These are phyloP conservation scores for Clitopilus passeckerianus DNA, from an alignment of 768 basidiomycete species.

Conservation along the genomic window DNA sequence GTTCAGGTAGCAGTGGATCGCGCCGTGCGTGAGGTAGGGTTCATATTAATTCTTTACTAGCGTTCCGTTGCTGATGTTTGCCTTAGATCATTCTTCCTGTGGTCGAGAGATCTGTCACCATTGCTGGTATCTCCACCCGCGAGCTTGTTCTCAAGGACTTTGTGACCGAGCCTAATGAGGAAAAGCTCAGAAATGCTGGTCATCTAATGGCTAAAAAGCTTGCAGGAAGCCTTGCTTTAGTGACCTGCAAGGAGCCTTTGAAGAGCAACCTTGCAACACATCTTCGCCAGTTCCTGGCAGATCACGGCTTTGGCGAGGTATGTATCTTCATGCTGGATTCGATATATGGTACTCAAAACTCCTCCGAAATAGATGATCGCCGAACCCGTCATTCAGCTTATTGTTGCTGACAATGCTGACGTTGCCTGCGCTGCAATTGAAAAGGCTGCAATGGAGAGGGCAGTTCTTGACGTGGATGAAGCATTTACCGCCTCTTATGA, in stretches of 20 bases:
- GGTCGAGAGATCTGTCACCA: slow-evolving; percentile 96
- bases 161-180: slow-evolving; percentile 86
- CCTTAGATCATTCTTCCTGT: slow-evolving; percentile 90
- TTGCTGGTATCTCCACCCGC: slow-evolving; percentile 94
- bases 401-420: slow-evolving; percentile 91
- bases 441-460: slow-evolving; percentile 96
- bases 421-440: slow-evolving; percentile 92
- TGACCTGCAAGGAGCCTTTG: slow-evolving; percentile 97
- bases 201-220: slow-evolving; percentile 97
- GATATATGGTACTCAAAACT: not conserved
- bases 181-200: slow-evolving; percentile 85
- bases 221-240: slow-evolving; percentile 91
- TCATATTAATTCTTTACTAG: not conserved
- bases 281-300: slow-evolving; percentile 74
- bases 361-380: slow-evolving; percentile 45
- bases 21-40: slow-evolving; percentile 83
- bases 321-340: slow-evolving; percentile 3
- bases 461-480: slow-evolving; percentile 90
- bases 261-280: slow-evolving; percentile 89
- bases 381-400: slow-evolving; percentile 71
- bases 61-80: slow-evolving; percentile 3
- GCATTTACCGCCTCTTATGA: slow-evolving; percentile 81
- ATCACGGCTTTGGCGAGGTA: slow-evolving; percentile 89
- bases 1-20: slow-evolving; percentile 89
- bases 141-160: slow-evolving; percentile 97